Evolutionary conservation across 2,329 filamentous ascomycete species (phyloP).

Genomic region (Aspergillus uvarum): DNA sequence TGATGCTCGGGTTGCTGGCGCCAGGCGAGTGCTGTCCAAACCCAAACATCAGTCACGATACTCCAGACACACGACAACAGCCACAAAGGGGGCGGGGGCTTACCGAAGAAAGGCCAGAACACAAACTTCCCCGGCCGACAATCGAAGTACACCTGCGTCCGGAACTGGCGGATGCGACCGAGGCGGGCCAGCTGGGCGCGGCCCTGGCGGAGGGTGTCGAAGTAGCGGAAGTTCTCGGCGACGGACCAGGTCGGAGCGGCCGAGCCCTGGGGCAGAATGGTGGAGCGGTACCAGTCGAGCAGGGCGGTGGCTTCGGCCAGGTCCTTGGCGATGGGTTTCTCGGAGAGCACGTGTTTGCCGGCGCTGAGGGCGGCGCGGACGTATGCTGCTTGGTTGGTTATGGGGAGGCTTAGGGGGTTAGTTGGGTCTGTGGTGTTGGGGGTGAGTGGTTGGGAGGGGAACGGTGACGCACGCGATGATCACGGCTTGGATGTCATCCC

Average conservation of each 20-base stretch:
- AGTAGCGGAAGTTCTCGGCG: conserved; percentile 72
- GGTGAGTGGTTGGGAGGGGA: neutral
- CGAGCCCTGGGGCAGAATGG: conserved; percentile 32
- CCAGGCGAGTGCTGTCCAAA: conserved; percentile 53
- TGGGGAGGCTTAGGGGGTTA: conserved; percentile 50
- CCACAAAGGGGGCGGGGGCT: neutral
- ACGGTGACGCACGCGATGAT: conserved; percentile 32
- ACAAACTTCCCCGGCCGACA: neutral
- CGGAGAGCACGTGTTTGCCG: conserved; percentile 68
- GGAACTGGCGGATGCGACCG: conserved; percentile 49
- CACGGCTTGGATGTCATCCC: conserved; percentile 49
- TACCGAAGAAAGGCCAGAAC: neutral
- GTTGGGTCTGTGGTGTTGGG: neutral
- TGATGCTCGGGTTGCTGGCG: conserved; percentile 69
- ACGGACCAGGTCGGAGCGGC: conserved; percentile 53
- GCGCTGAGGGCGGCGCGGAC: conserved; percentile 61
- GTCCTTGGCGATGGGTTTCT: conserved; percentile 68
- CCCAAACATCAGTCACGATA: neutral
- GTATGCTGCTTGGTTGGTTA: conserved; percentile 58
- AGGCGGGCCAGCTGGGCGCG: conserved; percentile 51
- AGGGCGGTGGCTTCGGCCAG: conserved; percentile 53
- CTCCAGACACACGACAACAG: neutral
- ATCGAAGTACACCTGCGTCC: conserved; percentile 8
- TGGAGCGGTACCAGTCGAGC: conserved; percentile 47
- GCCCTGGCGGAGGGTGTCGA: conserved; percentile 56